These are phyloP conservation scores for Colletotrichum costaricense DNA, from an alignment of 2,329 filamentous ascomycete species.

Conservation along the genomic window DNA sequence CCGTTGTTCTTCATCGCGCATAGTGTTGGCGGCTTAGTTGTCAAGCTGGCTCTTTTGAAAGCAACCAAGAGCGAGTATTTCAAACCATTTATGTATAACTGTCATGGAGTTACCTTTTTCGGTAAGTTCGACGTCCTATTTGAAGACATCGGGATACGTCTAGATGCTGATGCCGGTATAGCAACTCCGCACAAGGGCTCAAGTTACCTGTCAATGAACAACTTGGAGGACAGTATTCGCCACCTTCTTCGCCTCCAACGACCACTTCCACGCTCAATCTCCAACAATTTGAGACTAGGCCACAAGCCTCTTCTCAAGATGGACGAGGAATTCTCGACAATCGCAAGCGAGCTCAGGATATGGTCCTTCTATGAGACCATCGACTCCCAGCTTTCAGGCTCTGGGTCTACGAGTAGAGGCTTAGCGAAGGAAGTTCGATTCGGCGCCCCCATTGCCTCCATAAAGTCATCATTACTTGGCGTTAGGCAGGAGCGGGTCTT, in stretches of 20 bases:
- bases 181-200: conserved; percentile 72
- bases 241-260: conserved; percentile 61
- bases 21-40: conserved; percentile 70
- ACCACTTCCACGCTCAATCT: conserved; percentile 62
- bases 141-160: background rate
- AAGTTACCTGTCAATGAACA: conserved; percentile 69
- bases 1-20: conserved; percentile 72
- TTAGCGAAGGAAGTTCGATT: conserved; percentile 63
- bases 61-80: conserved; percentile 53
- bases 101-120: conserved; percentile 71
- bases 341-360: conserved; percentile 67
- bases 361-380: conserved; percentile 74
- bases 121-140: conserved; percentile 49
- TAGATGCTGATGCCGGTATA: conserved; percentile 41
- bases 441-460: conserved; percentile 68
- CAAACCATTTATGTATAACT: conserved; percentile 62
- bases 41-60: conserved; percentile 66
- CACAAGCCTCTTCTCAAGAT: conserved; percentile 59
- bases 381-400: conserved; percentile 65
- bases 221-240: conserved; percentile 66
- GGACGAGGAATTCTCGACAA: conserved; percentile 66
- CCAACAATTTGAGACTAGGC: conserved; percentile 61
- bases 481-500: conserved; percentile 63
- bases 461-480: conserved; percentile 64
- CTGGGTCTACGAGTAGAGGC: conserved; percentile 46